Base-by-base conservation (phyloP, 1,139 yeast species). In the Pichia sorboxylosa region DNA sequence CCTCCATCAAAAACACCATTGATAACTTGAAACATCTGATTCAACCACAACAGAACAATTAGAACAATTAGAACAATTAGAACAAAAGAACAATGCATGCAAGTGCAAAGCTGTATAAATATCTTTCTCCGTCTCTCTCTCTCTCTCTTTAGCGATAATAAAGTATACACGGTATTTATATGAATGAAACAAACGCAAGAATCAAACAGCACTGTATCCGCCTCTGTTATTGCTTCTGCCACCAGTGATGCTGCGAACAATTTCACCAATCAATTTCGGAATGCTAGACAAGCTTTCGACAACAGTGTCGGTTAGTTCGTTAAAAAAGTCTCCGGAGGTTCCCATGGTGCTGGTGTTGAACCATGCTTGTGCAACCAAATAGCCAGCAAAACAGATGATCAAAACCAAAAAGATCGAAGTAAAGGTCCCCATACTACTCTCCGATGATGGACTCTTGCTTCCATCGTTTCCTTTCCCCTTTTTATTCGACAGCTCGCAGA, bases 131-230 rank as follows among this genome's bases (percentile, higher is more conserved):
- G n/a, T n/a, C n/a, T n/a, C n/a, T n/a, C n/a, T n/a, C n/a, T n/a
- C n/a, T n/a, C n/a, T n/a, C n/a, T n/a, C n/a, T n/a, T n/a, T n/a
- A n/a, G n/a, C n/a, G n/a, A n/a, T n/a, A n/a, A n/a, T n/a, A n/a
- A n/a, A n/a, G n/a, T n/a, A n/a, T n/a, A n/a, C n/a, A n/a, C n/a
- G n/a, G n/a, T n/a, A n/a, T n/a, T 19, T 19, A 19, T 19, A 19
- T 8, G 11, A 2, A 8, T 19, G 22, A 8, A 19, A 19, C 14
- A 13, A 10, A 23, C 13, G 11, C 11, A 20, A 9, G 14, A 23
- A 10, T 56, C 63, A 85, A 8, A 85, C 94, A 22, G 96, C 96
- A 52, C 92, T 78, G 54, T 85, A 85, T 21, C 94, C 96, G 13
- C 93, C 94, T 52, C 95, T 70, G 24, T 51, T 52, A 7, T 7